Evolutionary conservation across 495 filamentous ascomycete species (phyloP), one percentile per base, ranked within the genome.

Genomic region (Penicillium cosmopolitanum): DNA sequence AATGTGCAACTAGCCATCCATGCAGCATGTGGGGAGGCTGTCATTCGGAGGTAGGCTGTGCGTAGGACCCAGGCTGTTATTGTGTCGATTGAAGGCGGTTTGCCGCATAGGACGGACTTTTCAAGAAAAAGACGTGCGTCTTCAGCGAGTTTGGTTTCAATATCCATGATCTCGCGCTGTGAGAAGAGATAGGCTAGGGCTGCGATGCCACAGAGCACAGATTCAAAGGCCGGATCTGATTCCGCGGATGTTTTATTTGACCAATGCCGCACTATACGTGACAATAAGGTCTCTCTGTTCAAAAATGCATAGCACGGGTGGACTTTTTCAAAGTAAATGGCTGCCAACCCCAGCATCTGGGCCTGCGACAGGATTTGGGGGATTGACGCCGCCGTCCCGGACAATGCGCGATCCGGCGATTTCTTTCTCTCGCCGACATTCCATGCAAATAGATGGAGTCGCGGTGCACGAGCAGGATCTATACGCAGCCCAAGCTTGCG

Each of bases 401-500:
- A 19, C 9, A 44, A 16, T 4, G 42, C 42, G n/a, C 4, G 42
- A 44, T 44, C 34, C 33, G 62, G 57, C 4, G 66, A 61, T 19
- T 69, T 61, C 10, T 69, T 60, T 23, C 83, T 72, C 6, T 72
- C 73, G 1, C 82, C 81, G 9, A 77, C 65, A 62, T 85, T 84
- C 83, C 83, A 86, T 3, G 75, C 84, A 64, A 84, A 85, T 16
- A 83, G 73, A 58, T 85, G 81, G 56, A 85, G 57, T 44, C 79
- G 68, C 6, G 82, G 82, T 5, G 82, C 80, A 56, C 75, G 75
- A 3, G 76, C 67, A 5, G 80, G 73, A 47, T 83, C 81, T 58
- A 84, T 72, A 18, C 75, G 76, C 36, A 82, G 71, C 10, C 78
- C 82, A n/a, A 86, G 65, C 44, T 74, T 78, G 53, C 79, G 70